Base-by-base conservation (phyloP, 345 rosid genomes). In the Limnanthes douglasii region DNA sequence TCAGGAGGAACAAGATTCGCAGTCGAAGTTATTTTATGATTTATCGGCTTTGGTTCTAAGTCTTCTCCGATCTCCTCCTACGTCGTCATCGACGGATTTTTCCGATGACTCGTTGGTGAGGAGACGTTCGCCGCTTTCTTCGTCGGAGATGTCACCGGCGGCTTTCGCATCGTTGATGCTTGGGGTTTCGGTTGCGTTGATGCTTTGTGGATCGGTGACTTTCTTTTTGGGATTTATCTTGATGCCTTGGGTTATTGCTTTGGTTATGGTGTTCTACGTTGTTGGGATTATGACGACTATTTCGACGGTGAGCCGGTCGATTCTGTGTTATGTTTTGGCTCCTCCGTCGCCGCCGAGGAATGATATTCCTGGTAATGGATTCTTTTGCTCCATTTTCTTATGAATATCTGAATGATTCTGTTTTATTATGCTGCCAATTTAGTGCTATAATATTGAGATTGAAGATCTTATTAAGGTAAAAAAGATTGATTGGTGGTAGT, bases 161-260 rank as follows among this genome's bases (percentile, higher is more conserved):
- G 98, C 88, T 1, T 80, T 90, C 18, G 94, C 86, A 31, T 77
- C 85, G 27, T 27, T 80, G 74, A 59, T 90, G 55, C 60, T 90
- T 1, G 98, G 96, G 39, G 56, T 70, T 5, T 84, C 93, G 2
- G n/a, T 90, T 43, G 50, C 85, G 4, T 48, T 90, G 60, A 84
- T 90, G 85, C 48, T 90, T 3, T 80, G 96, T 34, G 96, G 98
- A 60, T 80, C 93, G 26, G 69, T 90, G 32, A 80, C 98, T 31
- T 84, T 90, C 65, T 84, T 90, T 40, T 70, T 90, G 11, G 98
- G 98, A 0, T 77, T 90, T 38, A 57, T 90, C 48, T 37, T 90
- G 77, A 70, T 90, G 92, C 98, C 98, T 1, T 90, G 96, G 96
- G 77, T 84, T 31, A 23, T 90, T 1, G 88, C 85, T 43, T 63